These are phyloP conservation scores for Fusarium udum DNA, from an alignment of 2,329 filamentous ascomycete species.

Conservation along the genomic window DNA sequence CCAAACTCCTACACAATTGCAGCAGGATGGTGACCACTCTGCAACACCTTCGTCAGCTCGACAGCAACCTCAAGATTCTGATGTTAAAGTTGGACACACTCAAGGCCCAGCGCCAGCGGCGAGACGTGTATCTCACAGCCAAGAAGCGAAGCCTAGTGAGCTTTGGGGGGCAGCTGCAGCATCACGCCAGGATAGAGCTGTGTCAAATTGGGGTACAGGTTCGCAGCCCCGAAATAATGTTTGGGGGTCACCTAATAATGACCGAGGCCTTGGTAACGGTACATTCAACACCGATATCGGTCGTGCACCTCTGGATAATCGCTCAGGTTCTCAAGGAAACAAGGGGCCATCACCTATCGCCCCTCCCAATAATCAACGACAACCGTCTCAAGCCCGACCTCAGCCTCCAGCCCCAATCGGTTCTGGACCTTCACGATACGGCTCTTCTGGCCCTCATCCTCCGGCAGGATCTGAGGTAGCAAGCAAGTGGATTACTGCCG, in stretches of 20 bases:
- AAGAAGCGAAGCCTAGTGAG: conserved; percentile 47
- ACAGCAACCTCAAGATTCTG: conserved; percentile 19
- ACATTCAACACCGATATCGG: conserved; percentile 74
- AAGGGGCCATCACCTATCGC: conserved; percentile 59
- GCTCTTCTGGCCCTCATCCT: conserved; percentile 44
- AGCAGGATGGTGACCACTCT: conserved; percentile 28
- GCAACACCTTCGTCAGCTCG: background rate
- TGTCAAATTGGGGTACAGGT: conserved; percentile 58
- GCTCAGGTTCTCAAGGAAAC: conserved; percentile 46
- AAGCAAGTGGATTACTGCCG: conserved; percentile 55
- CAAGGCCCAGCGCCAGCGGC: conserved; percentile 22
- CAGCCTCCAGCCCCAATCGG: conserved; percentile 48
- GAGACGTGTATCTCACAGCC: conserved; percentile 47
- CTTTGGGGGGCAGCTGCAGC: conserved; percentile 51
- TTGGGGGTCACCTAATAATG: conserved; percentile 78
- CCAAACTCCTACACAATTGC: conserved; percentile 24
- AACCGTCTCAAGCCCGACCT: conserved; percentile 41
- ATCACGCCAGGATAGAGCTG: conserved; percentile 58
- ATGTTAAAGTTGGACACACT: conserved; percentile 23
- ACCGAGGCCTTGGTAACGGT: conserved; percentile 79
- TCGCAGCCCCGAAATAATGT: conserved; percentile 71
- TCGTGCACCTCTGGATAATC: conserved; percentile 52
- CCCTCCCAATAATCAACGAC: conserved; percentile 46
- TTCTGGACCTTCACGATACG: conserved; percentile 46
- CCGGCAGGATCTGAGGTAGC: conserved; percentile 47